Evolutionary conservation across 108 stramenopile species (phyloP), one percentile per base, ranked within the genome.

Genomic region (Skeletonema costatum): DNA sequence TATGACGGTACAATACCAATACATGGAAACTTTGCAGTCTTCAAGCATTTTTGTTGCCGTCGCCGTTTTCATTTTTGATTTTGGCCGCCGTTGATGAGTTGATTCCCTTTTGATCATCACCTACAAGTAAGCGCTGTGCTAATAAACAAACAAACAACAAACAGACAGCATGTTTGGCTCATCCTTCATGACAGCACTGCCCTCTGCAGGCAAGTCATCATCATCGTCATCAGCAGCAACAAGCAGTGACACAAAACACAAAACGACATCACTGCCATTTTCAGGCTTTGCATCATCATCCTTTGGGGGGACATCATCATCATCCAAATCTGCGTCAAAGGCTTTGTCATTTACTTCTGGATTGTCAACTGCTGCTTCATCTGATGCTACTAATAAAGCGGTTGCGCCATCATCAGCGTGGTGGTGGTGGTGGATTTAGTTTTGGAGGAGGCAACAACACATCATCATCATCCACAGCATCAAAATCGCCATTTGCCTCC

Each of bases 131-230:
- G 1, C 6, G 35, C 6, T 36, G 35, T 36, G 6, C 35, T 41
- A 4, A 0, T 9, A 0, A 10, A 41, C 5, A 41, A 41, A 35
- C 33, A 35, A 35, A 35, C 33, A 25, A 25, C 32, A 33, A 39
- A 39, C 39, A 39, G 16, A 4, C 14, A n/a, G 2, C 2, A 70
- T 70, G 70, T 70, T 70, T 30, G 56, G 56, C 70, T 60, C 70
- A 36, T 70, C 70, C 9, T 70, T 70, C 39, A 25, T 31, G 35
- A 33, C 70, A 31, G 38, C 70, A n/a, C 35, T 70, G 32, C 70
- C 70, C 33, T 35, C 17, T 50, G 10, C 36, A n/a, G 69, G 35
- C 1, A 17, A 7, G 11, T 17, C 13, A 38, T 10, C 70, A 39
- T 39, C 59, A 13, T 14, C 70, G 13, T 25, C 25, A 25, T 25